These are phyloP conservation scores for Tolypocladium amazonense DNA, from an alignment of 2,329 filamentous ascomycete species.

Conservation along the genomic window DNA sequence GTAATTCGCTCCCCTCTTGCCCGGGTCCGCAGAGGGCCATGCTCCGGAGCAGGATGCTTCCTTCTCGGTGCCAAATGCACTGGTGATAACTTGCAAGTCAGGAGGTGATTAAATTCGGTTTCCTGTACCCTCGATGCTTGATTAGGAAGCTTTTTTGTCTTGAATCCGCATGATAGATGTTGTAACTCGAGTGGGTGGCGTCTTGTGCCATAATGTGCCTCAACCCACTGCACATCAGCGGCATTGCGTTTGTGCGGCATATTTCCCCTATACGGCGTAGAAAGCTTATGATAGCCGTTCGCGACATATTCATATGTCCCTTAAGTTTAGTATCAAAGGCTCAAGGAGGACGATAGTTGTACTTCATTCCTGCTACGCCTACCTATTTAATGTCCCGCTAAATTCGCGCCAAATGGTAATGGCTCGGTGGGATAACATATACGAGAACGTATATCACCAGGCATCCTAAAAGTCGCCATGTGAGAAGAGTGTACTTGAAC, in stretches of 20 bases:
- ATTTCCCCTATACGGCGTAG: slow-evolving; percentile 31
- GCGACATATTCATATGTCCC: slow-evolving; percentile 30
- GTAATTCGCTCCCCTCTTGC: slow-evolving; percentile 27
- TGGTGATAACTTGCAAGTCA: no score
- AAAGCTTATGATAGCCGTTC: slow-evolving; percentile 28
- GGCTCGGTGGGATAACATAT: neutral
- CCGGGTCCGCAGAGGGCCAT: slow-evolving; percentile 32
- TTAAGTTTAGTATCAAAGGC: slow-evolving; percentile 36
- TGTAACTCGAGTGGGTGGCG: slow-evolving; percentile 18
- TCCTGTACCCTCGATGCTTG: slow-evolving; percentile 25
- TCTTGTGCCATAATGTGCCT: neutral
- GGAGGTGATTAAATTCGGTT: no score
- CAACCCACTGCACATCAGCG: neutral
- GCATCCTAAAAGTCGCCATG: slow-evolving; percentile 7
- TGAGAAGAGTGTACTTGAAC: no score
- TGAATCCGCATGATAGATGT: slow-evolving; percentile 29
- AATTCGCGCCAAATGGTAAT: slow-evolving; percentile 32
- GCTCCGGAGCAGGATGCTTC: slow-evolving; percentile 31
- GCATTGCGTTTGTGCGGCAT: slow-evolving; percentile 24
- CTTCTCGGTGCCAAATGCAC: slow-evolving; percentile 29
- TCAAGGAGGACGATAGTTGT: slow-evolving; percentile 24
- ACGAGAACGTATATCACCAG: no score
- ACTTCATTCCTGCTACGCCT: slow-evolving; percentile 14
- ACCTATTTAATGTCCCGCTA: slow-evolving; percentile 38
- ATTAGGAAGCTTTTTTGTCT: slow-evolving; percentile 27